Conservation (phyloP, 1,284 basidiomycete genomes). For the Trichosporon faecale region DNA sequence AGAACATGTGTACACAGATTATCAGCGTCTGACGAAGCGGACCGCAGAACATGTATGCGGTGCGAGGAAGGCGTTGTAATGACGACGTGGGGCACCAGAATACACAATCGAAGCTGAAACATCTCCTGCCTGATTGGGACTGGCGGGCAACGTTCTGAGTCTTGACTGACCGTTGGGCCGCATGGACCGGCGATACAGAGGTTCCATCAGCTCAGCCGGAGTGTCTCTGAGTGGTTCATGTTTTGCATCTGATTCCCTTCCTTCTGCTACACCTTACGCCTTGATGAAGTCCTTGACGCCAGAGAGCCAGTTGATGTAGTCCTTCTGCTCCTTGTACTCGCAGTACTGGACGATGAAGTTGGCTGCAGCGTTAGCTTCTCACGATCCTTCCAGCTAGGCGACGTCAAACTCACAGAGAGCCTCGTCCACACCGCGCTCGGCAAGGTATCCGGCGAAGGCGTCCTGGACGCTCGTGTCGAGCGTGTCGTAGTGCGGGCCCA, state of each 20-base stretch:
- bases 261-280: slow-evolving; percentile 11
- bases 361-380: slow-evolving; percentile 43
- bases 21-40: too few relatives aligned
- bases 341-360: slow-evolving; percentile 79
- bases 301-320: slow-evolving; percentile 86
- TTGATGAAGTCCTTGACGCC: slow-evolving; percentile 83
- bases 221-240: slow-evolving; percentile 17
- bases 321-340: slow-evolving; percentile 89
- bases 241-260: slow-evolving; percentile 11
- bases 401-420: slow-evolving; percentile 57
- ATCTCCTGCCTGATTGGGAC: not conserved
- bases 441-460: slow-evolving; percentile 76
- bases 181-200: too few relatives aligned
- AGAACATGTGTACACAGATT: too few relatives aligned
- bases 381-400: not conserved
- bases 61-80: not conserved
- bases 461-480: slow-evolving; percentile 83
- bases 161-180: too few relatives aligned
- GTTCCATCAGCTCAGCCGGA: too few relatives aligned
- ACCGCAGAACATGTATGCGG: not conserved
- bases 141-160: too few relatives aligned
- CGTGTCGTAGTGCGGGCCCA: slow-evolving; percentile 89
- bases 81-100: not conserved
- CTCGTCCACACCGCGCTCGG: slow-evolving; percentile 84
- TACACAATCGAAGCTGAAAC: not conserved